These are phyloP conservation scores for peach (Prunus persica) DNA, from an alignment of 306 rosid genomes.

Conservation along the genomic window Prunus_persica_NCBIv2 NC_034014.1:19809501-19810000, in stretches of 20 bases:
- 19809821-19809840: neutral
- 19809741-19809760: constrained; percentile 60
- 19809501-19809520: neutral
- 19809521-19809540: neutral
- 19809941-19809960: neutral
- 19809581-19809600: neutral
- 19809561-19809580: neutral
- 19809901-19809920: neutral
- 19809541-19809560: neutral
- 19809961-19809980: neutral
- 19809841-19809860: neutral
- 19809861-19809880: neutral
- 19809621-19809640: neutral
- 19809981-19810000: neutral
- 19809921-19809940: neutral
- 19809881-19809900: neutral
- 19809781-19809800: neutral
- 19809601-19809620: neutral
- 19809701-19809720: constrained; percentile 85
- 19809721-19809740: constrained; percentile 75
- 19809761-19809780: constrained; percentile 22
- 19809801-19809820: neutral
- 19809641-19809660: constrained; percentile 45
- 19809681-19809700: constrained; percentile 89
- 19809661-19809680: constrained; percentile 65